Conservation (phyloP, 768 basidiomycete genomes). For the Arthromyces matolae region DNA sequence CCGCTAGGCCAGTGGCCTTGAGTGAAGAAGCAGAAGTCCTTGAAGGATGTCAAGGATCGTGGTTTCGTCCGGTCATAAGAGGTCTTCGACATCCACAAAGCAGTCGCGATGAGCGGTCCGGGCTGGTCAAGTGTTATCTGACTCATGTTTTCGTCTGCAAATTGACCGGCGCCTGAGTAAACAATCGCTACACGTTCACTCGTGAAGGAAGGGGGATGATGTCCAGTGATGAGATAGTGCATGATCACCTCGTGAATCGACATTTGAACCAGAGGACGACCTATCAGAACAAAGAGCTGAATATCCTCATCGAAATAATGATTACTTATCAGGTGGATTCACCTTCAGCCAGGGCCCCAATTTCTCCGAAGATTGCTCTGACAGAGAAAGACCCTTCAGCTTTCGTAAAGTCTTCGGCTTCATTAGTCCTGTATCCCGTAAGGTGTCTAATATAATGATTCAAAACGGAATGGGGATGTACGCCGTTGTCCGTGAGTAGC, state of each 20-base stretch:
- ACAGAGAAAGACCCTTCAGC: neutral
- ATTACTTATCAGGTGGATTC: neutral
- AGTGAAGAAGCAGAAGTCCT: neutral
- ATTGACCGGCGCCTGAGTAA: neutral
- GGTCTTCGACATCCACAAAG: neutral
- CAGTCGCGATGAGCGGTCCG: neutral
- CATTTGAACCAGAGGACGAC: neutral
- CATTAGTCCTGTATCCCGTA: neutral
- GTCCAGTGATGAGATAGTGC: conserved; percentile 1
- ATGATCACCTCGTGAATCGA: conserved; percentile 2
- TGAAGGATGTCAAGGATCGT: neutral
- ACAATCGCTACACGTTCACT: conserved; percentile 1
- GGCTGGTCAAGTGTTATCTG: conserved; percentile 3
- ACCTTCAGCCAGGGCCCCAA: neutral
- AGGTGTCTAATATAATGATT: neutral
- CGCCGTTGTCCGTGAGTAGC: neutral
- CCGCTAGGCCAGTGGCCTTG: neutral
- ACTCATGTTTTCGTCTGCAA: conserved; percentile 1
- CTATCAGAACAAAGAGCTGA: neutral
- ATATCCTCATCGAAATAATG: too few relatives aligned
- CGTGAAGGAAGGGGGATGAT: neutral
- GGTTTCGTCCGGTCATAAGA: too few relatives aligned
- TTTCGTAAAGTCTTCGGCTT: neutral
- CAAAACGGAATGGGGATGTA: neutral
- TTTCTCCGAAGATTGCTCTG: neutral